These are phyloP conservation scores for Poa pratensis DNA, from an alignment of 176 grass and related monocot species.

Conservation along the genomic window DNA sequence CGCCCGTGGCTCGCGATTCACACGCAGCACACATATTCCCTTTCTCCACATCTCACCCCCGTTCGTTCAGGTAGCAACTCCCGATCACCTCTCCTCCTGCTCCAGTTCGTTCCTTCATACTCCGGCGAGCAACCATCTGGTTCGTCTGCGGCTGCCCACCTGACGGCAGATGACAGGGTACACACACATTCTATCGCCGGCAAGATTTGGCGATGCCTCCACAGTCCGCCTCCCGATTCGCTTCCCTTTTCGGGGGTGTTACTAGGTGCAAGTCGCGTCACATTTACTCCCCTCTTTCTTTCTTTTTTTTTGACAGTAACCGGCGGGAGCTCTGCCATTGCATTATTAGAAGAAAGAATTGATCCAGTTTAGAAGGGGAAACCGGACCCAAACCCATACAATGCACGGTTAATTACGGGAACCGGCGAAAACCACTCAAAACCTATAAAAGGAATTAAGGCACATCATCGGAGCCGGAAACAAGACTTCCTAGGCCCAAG, in stretches of 20 bases:
- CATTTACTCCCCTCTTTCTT: constrained; percentile 45
- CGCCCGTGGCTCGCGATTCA: not conserved
- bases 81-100: not conserved
- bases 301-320: no score
- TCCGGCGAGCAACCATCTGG: not conserved
- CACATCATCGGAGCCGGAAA: no score
- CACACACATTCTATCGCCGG: constrained; percentile 9
- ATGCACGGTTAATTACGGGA: no score
- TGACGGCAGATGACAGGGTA: not conserved
- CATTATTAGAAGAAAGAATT: no score
- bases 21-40: no score
- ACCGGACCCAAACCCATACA: no score
- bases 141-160: no score
- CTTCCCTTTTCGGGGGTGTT: constrained; percentile 36
- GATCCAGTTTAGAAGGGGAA: no score
- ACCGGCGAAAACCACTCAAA: no score
- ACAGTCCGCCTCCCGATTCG: constrained; percentile 35
- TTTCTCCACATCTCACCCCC: not conserved
- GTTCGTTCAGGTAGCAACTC: not conserved
- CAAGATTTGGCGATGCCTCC: constrained; percentile 4
- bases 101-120: not conserved
- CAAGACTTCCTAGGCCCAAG: no score
- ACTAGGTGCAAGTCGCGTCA: constrained; percentile 29
- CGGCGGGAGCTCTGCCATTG: no score
- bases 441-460: no score